phyloP scores from a whole-genome alignment of 768 basidiomycete species.

The Kwoniella dendrophila region DNA sequence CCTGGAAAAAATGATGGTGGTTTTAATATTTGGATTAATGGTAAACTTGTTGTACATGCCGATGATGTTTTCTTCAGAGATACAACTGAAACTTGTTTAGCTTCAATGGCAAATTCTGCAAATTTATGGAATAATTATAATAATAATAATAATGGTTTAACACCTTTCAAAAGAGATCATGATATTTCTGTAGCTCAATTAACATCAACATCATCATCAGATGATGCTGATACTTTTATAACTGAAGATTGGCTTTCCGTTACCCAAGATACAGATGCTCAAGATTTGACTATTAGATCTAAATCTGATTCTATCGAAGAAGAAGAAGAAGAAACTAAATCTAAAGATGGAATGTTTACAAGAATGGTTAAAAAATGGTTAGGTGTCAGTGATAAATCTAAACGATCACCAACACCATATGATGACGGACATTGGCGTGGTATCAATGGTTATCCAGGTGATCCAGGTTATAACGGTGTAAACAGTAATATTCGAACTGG shows the following conservation, averaged over 20 bases:
- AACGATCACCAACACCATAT: conserved; percentile 4
- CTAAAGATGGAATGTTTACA: not conserved
- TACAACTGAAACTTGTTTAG: conserved; percentile 10
- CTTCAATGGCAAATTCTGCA: conserved; percentile 8
- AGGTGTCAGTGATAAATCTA: not conserved
- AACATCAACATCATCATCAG: no score
- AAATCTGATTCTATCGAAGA: not conserved
- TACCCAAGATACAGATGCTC: not conserved
- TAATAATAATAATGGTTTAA: no score
- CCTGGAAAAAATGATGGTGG: conserved; percentile 70
- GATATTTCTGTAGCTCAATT: not conserved
- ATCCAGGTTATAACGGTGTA: conserved; percentile 20
- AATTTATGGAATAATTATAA: not conserved
- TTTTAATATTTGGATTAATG: conserved; percentile 68
- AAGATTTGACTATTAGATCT: not conserved
- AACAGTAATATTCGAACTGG: conserved; percentile 3
- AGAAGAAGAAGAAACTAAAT: not conserved
- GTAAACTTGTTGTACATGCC: conserved; percentile 38
- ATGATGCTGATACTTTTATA: not conserved
- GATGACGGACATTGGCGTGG: conserved; percentile 23
- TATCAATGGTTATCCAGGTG: conserved; percentile 23
- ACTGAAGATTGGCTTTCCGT: conserved; percentile 20
- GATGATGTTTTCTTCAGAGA: conserved; percentile 15
- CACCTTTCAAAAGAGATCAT: conserved; percentile 7
- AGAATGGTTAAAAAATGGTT: conserved; percentile 1